Percentiles rank a stretch among this genome's conserved stretches.
Conservation (phyloP, 352 stramenopile genomes). For the Phytophthora meadii region DNA sequence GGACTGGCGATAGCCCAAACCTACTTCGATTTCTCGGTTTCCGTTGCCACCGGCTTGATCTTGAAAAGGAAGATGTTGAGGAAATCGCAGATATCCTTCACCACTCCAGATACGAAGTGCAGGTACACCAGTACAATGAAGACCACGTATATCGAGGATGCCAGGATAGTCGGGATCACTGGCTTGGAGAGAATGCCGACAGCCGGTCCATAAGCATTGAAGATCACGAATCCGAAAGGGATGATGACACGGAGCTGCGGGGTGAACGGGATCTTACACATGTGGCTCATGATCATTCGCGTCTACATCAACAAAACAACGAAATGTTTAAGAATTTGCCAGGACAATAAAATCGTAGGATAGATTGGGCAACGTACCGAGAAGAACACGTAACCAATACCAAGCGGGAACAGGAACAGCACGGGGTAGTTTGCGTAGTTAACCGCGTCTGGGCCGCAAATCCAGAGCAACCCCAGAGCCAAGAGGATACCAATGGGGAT, state of each 20-base stretch:
- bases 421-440: constrained; percentile 77
- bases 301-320: constrained; percentile 52
- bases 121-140: constrained; percentile 81
- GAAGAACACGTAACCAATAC: constrained; percentile 87
- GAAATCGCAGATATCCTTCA: constrained; percentile 88
- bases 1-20: background rate
- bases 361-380: constrained; percentile 50
- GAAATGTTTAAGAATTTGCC: constrained; percentile 1
- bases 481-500: constrained; percentile 73
- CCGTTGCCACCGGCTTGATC: constrained; percentile 50
- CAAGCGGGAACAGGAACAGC: constrained; percentile 82
- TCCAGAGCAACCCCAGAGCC: constrained; percentile 71
- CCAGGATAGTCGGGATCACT: constrained; percentile 70
- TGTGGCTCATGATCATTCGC: constrained; percentile 91
- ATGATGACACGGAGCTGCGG: constrained; percentile 85
- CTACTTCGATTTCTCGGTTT: constrained; percentile 48
- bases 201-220: constrained; percentile 71
- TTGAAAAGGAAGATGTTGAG: constrained; percentile 90
- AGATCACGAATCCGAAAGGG: constrained; percentile 74
- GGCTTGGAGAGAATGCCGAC: constrained; percentile 56
- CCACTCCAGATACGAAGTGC: constrained; percentile 82
- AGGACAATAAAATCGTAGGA: background rate
- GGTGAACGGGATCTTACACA: constrained; percentile 90
- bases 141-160: constrained; percentile 72
- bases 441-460: constrained; percentile 66